These are phyloP conservation scores for Fusarium nodosum DNA, from an alignment of 2,329 filamentous ascomycete species.

Conservation along the genomic window DNA sequence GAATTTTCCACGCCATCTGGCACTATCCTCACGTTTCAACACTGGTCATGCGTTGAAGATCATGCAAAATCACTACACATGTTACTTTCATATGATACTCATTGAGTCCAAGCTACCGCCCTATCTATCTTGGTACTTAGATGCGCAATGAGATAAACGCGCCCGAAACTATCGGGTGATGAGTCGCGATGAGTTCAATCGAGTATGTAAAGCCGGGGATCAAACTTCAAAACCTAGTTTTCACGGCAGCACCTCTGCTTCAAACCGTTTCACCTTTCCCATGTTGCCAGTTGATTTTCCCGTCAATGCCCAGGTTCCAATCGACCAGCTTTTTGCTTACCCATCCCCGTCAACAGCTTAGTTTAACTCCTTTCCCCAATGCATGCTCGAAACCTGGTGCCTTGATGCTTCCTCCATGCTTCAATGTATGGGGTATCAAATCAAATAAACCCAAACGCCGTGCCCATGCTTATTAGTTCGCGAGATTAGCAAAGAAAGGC, in stretches of 20 bases:
- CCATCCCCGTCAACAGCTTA: slow-evolving; percentile 19
- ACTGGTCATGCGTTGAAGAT: neutral
- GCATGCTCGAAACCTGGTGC: slow-evolving; percentile 5
- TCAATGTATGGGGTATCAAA: slow-evolving; percentile 29
- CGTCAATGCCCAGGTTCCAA: slow-evolving; percentile 1
- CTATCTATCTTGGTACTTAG: neutral
- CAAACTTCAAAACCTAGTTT: slow-evolving; percentile 13
- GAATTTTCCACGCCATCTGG: neutral
- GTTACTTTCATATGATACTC: neutral
- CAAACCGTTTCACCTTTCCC: slow-evolving; percentile 8
- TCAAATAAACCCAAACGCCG: slow-evolving; percentile 33
- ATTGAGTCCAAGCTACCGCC: slow-evolving; percentile 1
- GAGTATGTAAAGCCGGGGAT: neutral
- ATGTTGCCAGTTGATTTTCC: slow-evolving; percentile 1
- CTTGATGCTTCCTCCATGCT: slow-evolving; percentile 10
- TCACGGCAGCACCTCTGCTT: slow-evolving; percentile 9
- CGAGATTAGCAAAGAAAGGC: slow-evolving; percentile 35
- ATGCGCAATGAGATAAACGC: slow-evolving; percentile 1
- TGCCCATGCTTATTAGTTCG: slow-evolving; percentile 12
- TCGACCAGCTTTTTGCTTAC: slow-evolving; percentile 10
- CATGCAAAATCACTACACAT: neutral
- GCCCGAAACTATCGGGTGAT: neutral
- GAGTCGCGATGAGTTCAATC: neutral
- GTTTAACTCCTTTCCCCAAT: slow-evolving; percentile 26
- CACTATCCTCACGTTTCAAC: neutral